phyloP scores from a whole-genome alignment of 768 basidiomycete genomes.

The Phlegmacium glaucopus region DNA sequence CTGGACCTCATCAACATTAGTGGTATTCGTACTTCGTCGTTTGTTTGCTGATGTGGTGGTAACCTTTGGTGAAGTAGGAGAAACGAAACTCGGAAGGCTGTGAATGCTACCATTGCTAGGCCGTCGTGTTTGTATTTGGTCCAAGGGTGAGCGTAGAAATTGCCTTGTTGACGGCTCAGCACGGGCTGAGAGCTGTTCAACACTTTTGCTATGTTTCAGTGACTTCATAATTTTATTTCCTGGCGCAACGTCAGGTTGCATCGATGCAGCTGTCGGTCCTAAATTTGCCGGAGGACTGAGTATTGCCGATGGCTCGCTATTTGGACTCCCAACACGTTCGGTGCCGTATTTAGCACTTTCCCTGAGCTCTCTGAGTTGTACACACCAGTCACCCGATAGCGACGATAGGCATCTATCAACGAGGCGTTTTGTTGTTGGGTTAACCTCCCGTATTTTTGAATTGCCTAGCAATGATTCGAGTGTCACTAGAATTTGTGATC shows the following conservation, averaged over 20 bases:
- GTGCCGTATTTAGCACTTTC: conserved; percentile 14
- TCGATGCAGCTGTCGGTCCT: conserved; percentile 25
- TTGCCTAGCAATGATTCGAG: conserved; percentile 78
- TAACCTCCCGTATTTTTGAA: conserved; percentile 75
- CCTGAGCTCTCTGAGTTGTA: conserved; percentile 49
- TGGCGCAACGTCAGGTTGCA: conserved; percentile 31
- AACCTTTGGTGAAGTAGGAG: conserved; percentile 13
- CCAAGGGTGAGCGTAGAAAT: conserved; percentile 31
- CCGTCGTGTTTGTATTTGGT: conserved; percentile 31
- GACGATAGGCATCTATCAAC: conserved; percentile 92
- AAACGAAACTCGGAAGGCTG: conserved; percentile 32
- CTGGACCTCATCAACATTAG: conserved; percentile 4
- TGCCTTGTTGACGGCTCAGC: conserved; percentile 19
- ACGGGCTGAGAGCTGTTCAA: conserved; percentile 48
- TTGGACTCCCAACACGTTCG: conserved; percentile 39
- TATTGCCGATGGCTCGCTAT: conserved; percentile 38
- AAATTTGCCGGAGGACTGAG: conserved; percentile 29
- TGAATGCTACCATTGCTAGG: conserved; percentile 38
- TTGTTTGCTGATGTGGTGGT: conserved; percentile 7
- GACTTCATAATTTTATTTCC: conserved; percentile 35
- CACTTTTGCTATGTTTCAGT: conserved; percentile 64
- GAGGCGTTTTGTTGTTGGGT: conserved; percentile 83
- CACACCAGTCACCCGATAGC: conserved; percentile 86
- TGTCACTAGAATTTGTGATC: conserved; percentile 79
- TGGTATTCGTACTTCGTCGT: conserved; percentile 13